Evolutionary conservation across 1,284 basidiomycete species (phyloP), one percentile per base, ranked within the genome.

Genomic region (Hemileia vastatrix): DNA sequence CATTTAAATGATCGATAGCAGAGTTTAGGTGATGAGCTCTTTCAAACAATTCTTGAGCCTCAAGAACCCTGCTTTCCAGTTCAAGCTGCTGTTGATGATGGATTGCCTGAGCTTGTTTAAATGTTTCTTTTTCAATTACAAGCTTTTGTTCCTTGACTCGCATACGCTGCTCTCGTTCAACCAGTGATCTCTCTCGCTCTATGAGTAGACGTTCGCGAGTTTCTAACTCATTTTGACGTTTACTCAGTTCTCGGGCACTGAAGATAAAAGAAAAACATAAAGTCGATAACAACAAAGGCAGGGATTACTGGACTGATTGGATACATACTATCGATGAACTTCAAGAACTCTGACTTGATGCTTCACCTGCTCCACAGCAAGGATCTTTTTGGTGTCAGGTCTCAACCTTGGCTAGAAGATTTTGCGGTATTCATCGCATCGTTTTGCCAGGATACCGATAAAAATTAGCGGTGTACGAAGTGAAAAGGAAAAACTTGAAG

Each of bases 161-260:
- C 4, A 86, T 69, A 4, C 79, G 79, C 2, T 78, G 74, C 73
- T 87, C 85, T 33, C 80, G 81, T 59, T 84, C 81, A 4, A 72
- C 74, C 2, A 87, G 68, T 0, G 78, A 72, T 0, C 79, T 71
- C 75, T 88, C 86, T 23, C 83, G 83, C 8, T 80, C 78, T 6
- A 78, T 72, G 13, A 76, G 61, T 48, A 67, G 65, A 9, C 66
- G 60, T 43, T 74, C 71, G 13, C 70, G 70, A 19, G 57, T 61
- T 21, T 67, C 63, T 3, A 88, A 71, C n/a, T 86, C 86, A n/a
- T 81, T 82, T 74, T 90, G 87, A 50, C 78, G 80, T 11, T 62
- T 21, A 8, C 44, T 49, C 27, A 47, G 48, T 15, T 62, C 27
- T 62, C 23, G 36, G 15, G 52, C 65, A 50, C 54, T 52, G 8